These are phyloP conservation scores for Cryptococcus neoformans DNA, from an alignment of 1,284 basidiomycete genomes.

Conservation along the genomic window DNA sequence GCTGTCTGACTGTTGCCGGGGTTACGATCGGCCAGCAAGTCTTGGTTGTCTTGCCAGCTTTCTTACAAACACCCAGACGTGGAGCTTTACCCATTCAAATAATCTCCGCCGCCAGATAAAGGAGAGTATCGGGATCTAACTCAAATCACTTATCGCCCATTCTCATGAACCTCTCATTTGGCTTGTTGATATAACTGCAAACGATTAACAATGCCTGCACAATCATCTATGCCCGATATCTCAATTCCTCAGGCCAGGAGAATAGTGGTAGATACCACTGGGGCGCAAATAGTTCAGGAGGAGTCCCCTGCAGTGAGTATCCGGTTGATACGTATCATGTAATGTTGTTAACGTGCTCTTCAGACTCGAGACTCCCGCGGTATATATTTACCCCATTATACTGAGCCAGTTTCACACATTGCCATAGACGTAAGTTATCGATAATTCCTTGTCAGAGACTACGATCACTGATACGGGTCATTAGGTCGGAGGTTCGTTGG, in stretches of 20 bases:
- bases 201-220: constrained; percentile 4
- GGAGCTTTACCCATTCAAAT: no score
- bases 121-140: no score
- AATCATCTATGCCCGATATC: constrained; percentile 35
- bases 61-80: no score
- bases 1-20: no score
- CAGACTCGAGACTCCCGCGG: constrained; percentile 89
- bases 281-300: constrained; percentile 83
- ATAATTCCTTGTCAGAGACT: background rate
- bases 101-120: background rate
- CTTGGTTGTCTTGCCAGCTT: no score
- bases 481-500: constrained; percentile 93
- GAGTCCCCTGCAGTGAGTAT: constrained; percentile 81
- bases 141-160: no score
- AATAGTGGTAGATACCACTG: constrained; percentile 52
- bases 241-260: constrained; percentile 47
- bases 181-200: no score
- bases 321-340: background rate
- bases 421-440: constrained; percentile 80
- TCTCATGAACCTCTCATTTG: no score
- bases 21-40: no score
- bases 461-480: background rate
- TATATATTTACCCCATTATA: constrained; percentile 93
- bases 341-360: background rate
- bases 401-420: constrained; percentile 94